Base-by-base conservation (phyloP, 345 rosid genomes). In the Aquilaria yunnanensis region DNA sequence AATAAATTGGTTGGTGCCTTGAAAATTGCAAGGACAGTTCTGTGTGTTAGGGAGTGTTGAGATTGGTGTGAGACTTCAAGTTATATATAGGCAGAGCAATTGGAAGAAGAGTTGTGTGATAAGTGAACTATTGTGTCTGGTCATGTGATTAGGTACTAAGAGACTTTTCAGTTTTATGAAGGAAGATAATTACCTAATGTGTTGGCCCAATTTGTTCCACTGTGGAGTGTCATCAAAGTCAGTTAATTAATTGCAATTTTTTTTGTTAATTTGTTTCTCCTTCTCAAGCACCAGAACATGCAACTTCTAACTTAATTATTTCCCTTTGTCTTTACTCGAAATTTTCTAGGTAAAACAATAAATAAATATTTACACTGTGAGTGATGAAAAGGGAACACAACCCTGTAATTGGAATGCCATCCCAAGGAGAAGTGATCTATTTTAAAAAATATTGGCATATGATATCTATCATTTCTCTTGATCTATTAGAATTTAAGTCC, bases 161-260 rank as follows among this genome's bases (percentile, higher is more conserved):
- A 50, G 49, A 58, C 48, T 57, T 64, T 12, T 50, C 34, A 47
- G 54, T 49, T 58, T 37, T 61, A 54, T 56, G 62, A 49, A 45
- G 48, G 55, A 72, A 57, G 53, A 32, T 52, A 54, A 63, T 72
- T 29, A 75, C 75, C 76, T 56, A 73, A 60, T 67, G 23, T 23
- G 59, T 30, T 69, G 70, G 74, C 41, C 72, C 77, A 68, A 31
- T 53, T 49, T 23, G 23, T 23, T 65, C 62, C 52, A 62, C 62
- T 56, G 56, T 80, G 41, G 81, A 78, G 88, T 76, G 64, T 56
- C 69, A 74, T 64, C 58, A 59, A 80, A 83, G 83, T 60, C 69
- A 64, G 50, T 56, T 62, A 50, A 50, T 73, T 49, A 51, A 63
- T 66, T 23, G 23, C 23, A 23, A 23, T 0, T 62, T 43, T 32